phyloP scores from a whole-genome alignment of 768 basidiomycete species.

The Phaeotremella fagi region DNA sequence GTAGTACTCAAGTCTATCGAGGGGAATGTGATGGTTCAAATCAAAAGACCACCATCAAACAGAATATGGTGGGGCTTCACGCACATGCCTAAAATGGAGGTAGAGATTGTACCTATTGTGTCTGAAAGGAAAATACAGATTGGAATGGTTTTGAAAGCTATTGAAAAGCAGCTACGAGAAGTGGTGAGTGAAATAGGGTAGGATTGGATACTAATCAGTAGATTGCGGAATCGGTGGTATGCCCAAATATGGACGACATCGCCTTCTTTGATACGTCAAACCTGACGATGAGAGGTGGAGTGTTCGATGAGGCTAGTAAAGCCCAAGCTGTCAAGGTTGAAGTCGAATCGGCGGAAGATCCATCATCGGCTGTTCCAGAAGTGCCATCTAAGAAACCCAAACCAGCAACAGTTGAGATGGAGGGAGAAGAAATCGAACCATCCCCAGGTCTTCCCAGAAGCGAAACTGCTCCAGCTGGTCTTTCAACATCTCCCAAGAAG shows the following conservation, averaged over 20 bases:
- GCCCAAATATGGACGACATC: slow-evolving; percentile 98
- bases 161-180: slow-evolving; percentile 82
- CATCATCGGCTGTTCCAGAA: slow-evolving; percentile 23
- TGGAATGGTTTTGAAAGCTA: slow-evolving; percentile 82
- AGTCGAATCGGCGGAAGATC: slow-evolving; percentile 21
- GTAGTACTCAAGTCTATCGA: slow-evolving; percentile 82
- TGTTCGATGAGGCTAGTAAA: slow-evolving; percentile 72
- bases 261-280: slow-evolving; percentile 77
- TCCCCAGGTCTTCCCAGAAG: slow-evolving; percentile 14
- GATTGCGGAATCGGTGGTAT: slow-evolving; percentile 89
- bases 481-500: neutral
- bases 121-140: slow-evolving; percentile 91
- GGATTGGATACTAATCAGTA: slow-evolving; percentile 45
- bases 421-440: neutral
- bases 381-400: slow-evolving; percentile 16
- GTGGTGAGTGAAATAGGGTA: slow-evolving; percentile 58
- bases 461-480: slow-evolving; percentile 21
- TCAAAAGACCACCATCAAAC: slow-evolving; percentile 92
- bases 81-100: slow-evolving; percentile 74
- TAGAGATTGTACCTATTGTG: slow-evolving; percentile 89
- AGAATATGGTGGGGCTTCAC: slow-evolving; percentile 93
- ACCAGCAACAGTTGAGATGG: slow-evolving; percentile 5
- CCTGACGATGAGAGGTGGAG: slow-evolving; percentile 70
- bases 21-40: slow-evolving; percentile 72
- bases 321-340: slow-evolving; percentile 5